Conservation (phyloP, 2,329 filamentous ascomycete species). For the Penicillium sclerotiorum region DNA sequence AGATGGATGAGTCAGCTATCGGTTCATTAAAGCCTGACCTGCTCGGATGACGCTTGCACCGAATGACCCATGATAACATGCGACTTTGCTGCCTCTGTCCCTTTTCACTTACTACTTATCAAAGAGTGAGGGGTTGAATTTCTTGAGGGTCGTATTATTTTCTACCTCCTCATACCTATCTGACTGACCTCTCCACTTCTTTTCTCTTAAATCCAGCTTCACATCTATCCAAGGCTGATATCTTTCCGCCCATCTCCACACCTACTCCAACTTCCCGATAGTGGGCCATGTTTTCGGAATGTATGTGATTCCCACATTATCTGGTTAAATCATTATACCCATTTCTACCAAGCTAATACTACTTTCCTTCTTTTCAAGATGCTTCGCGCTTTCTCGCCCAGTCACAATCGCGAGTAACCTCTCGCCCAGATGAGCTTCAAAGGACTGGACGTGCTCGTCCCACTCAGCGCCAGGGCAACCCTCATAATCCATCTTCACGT, state of each 20-base stretch:
- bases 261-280: conserved; percentile 14
- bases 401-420: conserved; percentile 87
- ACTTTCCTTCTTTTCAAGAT: conserved; percentile 63
- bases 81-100: no score
- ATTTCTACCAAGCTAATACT: not conserved
- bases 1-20: conserved; percentile 40
- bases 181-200: no score
- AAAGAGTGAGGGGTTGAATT: no score
- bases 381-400: conserved; percentile 95
- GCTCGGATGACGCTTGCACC: conserved; percentile 40
- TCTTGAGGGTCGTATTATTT: no score
- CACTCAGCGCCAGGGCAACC: conserved; percentile 47
- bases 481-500: conserved; percentile 53
- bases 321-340: no score
- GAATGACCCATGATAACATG: no score
- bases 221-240: not conserved
- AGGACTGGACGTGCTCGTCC: conserved; percentile 52
- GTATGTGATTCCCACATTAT: no score
- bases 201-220: not conserved
- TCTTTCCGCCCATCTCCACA: conserved; percentile 11
- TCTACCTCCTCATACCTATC: not conserved
- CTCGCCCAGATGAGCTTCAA: conserved; percentile 61
- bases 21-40: conserved; percentile 33
- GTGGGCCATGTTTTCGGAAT: conserved; percentile 80
- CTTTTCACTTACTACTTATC: no score